phyloP scores from a whole-genome alignment of 139 green algal genomes.

The Chlamydomonas sphaeroides region DNA sequence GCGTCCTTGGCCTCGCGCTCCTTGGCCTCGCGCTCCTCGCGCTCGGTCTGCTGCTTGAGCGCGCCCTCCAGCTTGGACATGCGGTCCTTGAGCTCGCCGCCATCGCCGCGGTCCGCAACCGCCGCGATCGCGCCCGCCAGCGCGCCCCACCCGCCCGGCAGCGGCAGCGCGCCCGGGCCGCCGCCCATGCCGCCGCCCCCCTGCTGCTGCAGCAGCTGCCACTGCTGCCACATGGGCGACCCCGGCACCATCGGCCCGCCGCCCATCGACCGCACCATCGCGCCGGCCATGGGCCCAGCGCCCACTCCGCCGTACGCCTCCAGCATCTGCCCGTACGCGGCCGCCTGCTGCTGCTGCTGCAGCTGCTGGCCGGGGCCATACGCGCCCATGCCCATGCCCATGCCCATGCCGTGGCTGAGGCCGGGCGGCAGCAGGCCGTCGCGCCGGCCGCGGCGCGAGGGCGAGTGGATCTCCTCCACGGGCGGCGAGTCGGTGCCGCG shows the following conservation, averaged over 20 bases:
- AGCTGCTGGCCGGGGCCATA: too few species aligned
- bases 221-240: constrained; percentile 5
- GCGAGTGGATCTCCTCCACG: background rate
- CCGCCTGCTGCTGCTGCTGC: too few species aligned
- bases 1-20: background rate
- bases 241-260: too few species aligned
- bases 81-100: background rate
- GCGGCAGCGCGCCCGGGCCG: background rate
- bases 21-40: background rate
- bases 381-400: too few species aligned
- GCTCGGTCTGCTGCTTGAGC: background rate
- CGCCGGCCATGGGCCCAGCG: too few species aligned
- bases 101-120: background rate
- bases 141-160: background rate
- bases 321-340: too few species aligned
- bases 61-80: constrained; percentile 6
- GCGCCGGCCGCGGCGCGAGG: too few species aligned
- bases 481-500: background rate
- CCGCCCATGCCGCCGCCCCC: background rate
- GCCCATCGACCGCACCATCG: too few species aligned
- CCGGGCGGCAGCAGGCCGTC: too few species aligned
- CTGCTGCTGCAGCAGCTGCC: background rate
- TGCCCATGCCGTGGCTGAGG: too few species aligned
- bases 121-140: background rate
- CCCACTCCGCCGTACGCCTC: too few species aligned